Percentiles rank a stretch among this genome's conserved stretches.
These are phyloP conservation scores for Lipomyces spencermartinsiae DNA, from an alignment of 805 yeast species.

Conservation along the genomic window DNA sequence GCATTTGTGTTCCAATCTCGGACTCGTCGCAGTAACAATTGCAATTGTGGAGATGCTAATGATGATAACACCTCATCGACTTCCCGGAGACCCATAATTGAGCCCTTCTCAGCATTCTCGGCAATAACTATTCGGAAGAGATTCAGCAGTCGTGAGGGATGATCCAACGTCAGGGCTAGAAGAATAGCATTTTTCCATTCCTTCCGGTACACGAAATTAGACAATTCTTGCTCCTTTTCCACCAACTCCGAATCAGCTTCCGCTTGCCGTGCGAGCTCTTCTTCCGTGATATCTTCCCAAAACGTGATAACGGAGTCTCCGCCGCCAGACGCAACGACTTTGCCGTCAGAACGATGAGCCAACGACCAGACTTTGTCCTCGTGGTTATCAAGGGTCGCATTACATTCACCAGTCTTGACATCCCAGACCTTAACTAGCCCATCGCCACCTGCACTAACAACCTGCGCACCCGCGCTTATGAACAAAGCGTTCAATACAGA, in stretches of 20 bases:
- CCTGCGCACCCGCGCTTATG: slow-evolving; percentile 67
- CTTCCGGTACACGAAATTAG: slow-evolving; percentile 69
- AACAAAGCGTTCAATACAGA: slow-evolving; percentile 85
- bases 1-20: slow-evolving; percentile 96
- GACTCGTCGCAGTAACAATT: slow-evolving; percentile 69
- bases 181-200: slow-evolving; percentile 91
- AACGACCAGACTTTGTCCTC: slow-evolving; percentile 95
- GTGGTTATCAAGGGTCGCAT: slow-evolving; percentile 86
- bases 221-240: slow-evolving; percentile 87
- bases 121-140: slow-evolving; percentile 69
- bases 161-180: slow-evolving; percentile 83
- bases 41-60: slow-evolving; percentile 65
- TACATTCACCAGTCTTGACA: slow-evolving; percentile 71
- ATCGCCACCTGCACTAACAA: slow-evolving; percentile 85
- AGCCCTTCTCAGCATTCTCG: slow-evolving; percentile 53
- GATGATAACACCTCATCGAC: slow-evolving; percentile 68
- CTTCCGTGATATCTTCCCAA: slow-evolving; percentile 89
- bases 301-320: slow-evolving; percentile 91
- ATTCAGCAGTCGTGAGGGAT: slow-evolving; percentile 85
- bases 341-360: slow-evolving; percentile 68
- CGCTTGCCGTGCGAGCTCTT: slow-evolving; percentile 59
- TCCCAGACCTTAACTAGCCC: slow-evolving; percentile 95
- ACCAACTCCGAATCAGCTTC: slow-evolving; percentile 63
- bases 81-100: slow-evolving; percentile 61
- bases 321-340: slow-evolving; percentile 80